Evolutionary conservation across 257 asterid genomes (phyloP).

Genomic region (Lantana camara): DNA sequence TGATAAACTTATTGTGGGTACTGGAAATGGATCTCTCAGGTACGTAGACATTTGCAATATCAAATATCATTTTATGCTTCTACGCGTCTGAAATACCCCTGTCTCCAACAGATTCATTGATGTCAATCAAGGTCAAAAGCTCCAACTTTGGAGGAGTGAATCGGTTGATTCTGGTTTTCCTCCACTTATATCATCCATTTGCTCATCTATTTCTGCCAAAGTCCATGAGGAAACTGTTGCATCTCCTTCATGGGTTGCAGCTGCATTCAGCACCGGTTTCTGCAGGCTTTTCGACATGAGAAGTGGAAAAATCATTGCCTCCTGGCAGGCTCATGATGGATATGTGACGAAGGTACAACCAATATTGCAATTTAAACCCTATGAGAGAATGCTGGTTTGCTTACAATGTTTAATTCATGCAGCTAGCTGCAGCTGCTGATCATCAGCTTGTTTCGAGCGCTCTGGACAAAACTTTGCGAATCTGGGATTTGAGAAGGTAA

Average conservation of each 20-base stretch:
- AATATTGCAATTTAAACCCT: neutral
- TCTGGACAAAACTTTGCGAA: slow-evolving; percentile 78
- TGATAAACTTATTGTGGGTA: slow-evolving; percentile 77
- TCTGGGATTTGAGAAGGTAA: slow-evolving; percentile 98
- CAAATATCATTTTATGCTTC: slow-evolving; percentile 4
- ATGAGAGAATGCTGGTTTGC: slow-evolving; percentile 11
- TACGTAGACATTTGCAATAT: slow-evolving; percentile 35
- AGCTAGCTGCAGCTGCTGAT: slow-evolving; percentile 81
- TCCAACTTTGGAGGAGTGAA: slow-evolving; percentile 91
- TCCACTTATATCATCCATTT: slow-evolving; percentile 84
- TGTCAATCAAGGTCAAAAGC: slow-evolving; percentile 81
- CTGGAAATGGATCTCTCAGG: slow-evolving; percentile 97
- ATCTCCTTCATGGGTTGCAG: slow-evolving; percentile 87
- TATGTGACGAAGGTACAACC: slow-evolving; percentile 86
- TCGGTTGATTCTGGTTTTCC: slow-evolving; percentile 65
- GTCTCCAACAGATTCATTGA: slow-evolving; percentile 77
- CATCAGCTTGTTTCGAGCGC: slow-evolving; percentile 91
- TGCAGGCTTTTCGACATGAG: slow-evolving; percentile 88
- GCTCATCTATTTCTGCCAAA: slow-evolving; percentile 69
- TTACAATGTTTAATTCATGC: slow-evolving; percentile 37
- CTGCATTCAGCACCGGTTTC: slow-evolving; percentile 82
- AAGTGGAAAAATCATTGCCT: slow-evolving; percentile 75
- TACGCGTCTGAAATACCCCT: slow-evolving; percentile 21
- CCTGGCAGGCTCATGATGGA: slow-evolving; percentile 99
- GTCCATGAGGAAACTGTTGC: slow-evolving; percentile 39